A percentile compares a stretch with the other conserved stretches of the same genome.
phyloP scores from a whole-genome alignment of 2,329 filamentous ascomycete genomes.

The Venturia pyrina region DNA sequence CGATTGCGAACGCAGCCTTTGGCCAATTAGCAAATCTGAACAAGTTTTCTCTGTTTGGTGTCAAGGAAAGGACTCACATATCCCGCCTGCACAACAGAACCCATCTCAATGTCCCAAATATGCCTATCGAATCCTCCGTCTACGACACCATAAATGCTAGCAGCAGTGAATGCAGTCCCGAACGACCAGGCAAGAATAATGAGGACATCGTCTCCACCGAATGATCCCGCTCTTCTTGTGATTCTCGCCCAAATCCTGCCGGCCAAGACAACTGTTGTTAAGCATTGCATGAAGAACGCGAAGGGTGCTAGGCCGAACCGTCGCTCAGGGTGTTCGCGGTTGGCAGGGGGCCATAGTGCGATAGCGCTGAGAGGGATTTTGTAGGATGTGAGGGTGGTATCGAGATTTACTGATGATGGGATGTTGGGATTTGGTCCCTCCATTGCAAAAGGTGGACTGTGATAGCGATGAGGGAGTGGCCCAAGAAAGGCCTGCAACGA shows the following conservation, averaged over 20 bases:
- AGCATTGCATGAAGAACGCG: neutral
- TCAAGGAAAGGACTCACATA: neutral
- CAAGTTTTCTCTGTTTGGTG: neutral
- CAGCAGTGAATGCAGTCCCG: neutral
- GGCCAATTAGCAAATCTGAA: neutral
- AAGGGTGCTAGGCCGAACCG: constrained; percentile 2
- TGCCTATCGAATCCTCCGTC: constrained; percentile 3
- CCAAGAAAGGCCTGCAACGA: neutral
- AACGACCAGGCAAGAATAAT: constrained; percentile 7
- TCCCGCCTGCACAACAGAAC: neutral
- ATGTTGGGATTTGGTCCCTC: neutral
- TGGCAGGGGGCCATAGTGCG: constrained; percentile 11
- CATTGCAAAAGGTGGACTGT: neutral
- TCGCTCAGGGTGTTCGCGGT: neutral
- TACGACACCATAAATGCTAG: neutral
- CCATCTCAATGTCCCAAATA: constrained; percentile 4
- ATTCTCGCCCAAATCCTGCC: constrained; percentile 3
- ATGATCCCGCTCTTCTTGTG: neutral
- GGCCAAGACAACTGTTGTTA: neutral
- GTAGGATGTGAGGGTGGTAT: constrained; percentile 11
- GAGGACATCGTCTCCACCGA: constrained; percentile 8
- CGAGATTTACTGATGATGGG: neutral
- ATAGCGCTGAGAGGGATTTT: constrained; percentile 12
- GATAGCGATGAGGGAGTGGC: neutral
- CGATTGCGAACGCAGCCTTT: neutral